phyloP scores from a whole-genome alignment of 306 rosid genomes.

The Myrica gale region DNA sequence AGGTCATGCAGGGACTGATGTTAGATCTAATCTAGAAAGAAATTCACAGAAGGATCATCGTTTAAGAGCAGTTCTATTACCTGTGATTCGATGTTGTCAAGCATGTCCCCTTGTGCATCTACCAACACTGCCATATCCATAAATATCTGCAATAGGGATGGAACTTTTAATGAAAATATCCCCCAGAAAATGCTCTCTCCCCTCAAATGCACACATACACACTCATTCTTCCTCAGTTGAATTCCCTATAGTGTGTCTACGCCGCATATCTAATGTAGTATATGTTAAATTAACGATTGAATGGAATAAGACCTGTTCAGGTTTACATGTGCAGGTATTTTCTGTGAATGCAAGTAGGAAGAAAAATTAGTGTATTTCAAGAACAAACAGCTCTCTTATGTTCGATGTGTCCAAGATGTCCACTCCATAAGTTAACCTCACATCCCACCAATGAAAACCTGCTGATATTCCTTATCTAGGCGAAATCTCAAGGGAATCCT shows the following conservation, averaged over 20 bases:
- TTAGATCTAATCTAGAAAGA: neutral
- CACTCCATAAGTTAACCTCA: neutral
- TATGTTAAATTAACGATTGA: neutral
- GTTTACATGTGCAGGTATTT: neutral
- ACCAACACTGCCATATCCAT: slow-evolving; percentile 89
- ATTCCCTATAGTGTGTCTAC: neutral
- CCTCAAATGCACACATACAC: neutral
- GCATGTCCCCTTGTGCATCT: slow-evolving; percentile 91
- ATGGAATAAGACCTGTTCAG: neutral
- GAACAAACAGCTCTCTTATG: neutral
- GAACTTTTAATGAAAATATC: neutral
- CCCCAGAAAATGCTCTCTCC: slow-evolving; percentile 1
- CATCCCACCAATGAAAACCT: neutral
- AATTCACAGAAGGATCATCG: neutral
- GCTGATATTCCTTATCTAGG: neutral
- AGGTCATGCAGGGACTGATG: neutral
- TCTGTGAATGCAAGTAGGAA: neutral
- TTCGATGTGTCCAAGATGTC: neutral
- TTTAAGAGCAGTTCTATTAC: slow-evolving; percentile 37
- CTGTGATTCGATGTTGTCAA: slow-evolving; percentile 84
- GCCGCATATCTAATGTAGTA: neutral
- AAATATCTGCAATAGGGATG: slow-evolving; percentile 64
- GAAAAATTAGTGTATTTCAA: neutral
- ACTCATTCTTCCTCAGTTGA: neutral
- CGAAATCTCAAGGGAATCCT: neutral